These are phyloP conservation scores for Aspergillus ustus DNA, from an alignment of 2,329 filamentous ascomycete species.

Conservation along the genomic window DNA sequence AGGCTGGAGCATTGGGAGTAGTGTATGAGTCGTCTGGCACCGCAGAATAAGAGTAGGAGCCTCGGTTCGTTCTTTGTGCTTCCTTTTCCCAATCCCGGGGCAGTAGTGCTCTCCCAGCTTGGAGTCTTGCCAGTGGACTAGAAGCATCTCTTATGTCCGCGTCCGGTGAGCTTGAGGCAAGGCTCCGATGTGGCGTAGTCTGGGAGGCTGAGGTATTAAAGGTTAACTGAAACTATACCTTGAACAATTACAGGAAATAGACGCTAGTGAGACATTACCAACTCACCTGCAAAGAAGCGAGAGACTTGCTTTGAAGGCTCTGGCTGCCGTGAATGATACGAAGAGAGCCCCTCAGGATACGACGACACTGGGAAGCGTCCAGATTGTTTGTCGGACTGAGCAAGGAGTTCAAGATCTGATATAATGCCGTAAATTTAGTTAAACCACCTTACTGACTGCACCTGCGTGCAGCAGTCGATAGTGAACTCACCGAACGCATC, in stretches of 20 bases:
- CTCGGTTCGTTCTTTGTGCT: neutral
- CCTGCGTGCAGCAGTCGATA: neutral
- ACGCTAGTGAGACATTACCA: neutral
- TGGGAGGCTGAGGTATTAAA: conserved; percentile 21
- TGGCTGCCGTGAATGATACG: neutral
- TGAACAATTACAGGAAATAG: neutral
- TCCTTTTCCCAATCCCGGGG: neutral
- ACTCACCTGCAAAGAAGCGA: conserved; percentile 38
- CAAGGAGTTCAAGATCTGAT: conserved; percentile 44
- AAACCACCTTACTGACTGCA: neutral
- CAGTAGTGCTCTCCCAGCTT: conserved; percentile 17
- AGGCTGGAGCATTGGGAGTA: neutral
- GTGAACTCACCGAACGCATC: conserved; percentile 55
- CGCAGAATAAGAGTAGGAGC: neutral
- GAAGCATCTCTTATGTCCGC: conserved; percentile 28
- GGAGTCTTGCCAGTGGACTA: conserved; percentile 38
- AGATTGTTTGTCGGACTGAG: conserved; percentile 32
- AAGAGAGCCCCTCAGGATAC: neutral
- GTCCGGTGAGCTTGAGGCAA: conserved; percentile 36
- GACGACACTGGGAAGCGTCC: conserved; percentile 12
- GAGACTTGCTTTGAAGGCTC: conserved; percentile 26
- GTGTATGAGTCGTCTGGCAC: neutral
- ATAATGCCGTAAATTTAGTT: conserved; percentile 5
- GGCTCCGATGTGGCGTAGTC: conserved; percentile 27
- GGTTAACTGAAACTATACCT: neutral